A percentile compares a stretch with the other conserved stretches of the same genome.
phyloP scores from a whole-genome alignment of 176 grass and related monocot species.

The Oryza brachyantha region DNA sequence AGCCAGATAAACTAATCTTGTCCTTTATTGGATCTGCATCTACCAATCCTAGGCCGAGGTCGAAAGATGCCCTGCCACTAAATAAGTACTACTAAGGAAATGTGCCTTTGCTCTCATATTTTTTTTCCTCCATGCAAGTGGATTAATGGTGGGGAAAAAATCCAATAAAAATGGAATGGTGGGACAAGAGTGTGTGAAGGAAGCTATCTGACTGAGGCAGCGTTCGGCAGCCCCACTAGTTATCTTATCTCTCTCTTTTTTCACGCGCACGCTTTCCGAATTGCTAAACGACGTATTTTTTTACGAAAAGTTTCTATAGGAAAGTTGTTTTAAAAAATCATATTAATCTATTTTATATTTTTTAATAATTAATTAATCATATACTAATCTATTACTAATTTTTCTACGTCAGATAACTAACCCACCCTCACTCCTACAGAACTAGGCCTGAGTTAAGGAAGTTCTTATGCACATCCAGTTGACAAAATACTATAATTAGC shows the following conservation, averaged over 20 bases:
- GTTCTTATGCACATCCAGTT: neutral
- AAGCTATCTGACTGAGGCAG: neutral
- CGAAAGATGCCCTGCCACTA: neutral
- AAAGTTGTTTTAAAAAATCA: no score
- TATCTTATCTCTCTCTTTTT: no score
- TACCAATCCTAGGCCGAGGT: slow-evolving; percentile 18
- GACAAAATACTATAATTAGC: neutral
- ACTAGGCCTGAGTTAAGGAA: no score
- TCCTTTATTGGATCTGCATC: slow-evolving; percentile 23
- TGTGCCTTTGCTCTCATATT: neutral
- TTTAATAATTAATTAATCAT: no score
- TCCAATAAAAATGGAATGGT: neutral
- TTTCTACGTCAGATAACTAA: no score
- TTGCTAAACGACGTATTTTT: no score
- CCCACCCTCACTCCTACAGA: no score
- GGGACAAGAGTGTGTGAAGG: neutral
- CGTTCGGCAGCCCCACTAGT: no score
- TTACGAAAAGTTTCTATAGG: no score
- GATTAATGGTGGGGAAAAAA: neutral
- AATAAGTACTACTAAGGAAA: neutral
- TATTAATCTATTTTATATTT: no score
- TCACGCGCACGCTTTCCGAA: no score
- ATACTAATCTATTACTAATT: no score
- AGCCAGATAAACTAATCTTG: neutral
- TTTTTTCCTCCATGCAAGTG: neutral